These are phyloP conservation scores for Castanea sativa DNA, from an alignment of 306 rosid species.

Conservation along the genomic window DNA sequence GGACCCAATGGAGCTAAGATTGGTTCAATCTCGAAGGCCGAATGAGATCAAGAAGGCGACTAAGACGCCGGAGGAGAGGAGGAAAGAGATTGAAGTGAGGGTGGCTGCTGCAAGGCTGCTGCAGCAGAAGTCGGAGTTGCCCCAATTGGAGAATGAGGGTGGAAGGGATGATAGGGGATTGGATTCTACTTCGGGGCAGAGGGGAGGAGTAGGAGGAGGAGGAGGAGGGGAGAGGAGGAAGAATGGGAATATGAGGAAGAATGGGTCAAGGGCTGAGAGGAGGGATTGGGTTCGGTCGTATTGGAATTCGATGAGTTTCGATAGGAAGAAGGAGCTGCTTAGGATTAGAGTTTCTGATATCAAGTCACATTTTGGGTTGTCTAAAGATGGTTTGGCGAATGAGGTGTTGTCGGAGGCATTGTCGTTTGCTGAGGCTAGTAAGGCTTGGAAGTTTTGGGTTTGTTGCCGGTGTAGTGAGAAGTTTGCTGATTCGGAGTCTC, in stretches of 20 bases:
- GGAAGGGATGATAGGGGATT: conserved; percentile 51
- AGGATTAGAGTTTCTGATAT: conserved; percentile 64
- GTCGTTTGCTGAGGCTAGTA: conserved; percentile 56
- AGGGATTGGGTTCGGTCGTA: conserved; percentile 65
- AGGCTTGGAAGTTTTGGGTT: conserved; percentile 82
- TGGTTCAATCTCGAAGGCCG: conserved; percentile 81
- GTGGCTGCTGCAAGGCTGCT: conserved; percentile 95
- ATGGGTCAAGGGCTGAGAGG: conserved; percentile 66
- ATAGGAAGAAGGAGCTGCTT: conserved; percentile 69
- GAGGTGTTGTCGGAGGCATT: conserved; percentile 72
- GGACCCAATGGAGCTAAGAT: conserved; percentile 90
- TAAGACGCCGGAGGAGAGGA: conserved; percentile 82
- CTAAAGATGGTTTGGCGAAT: conserved; percentile 57
- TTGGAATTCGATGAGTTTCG: conserved; percentile 69
- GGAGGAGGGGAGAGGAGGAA: conserved; percentile 64
- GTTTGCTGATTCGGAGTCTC: conserved; percentile 56
- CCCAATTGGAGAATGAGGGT: conserved; percentile 52
- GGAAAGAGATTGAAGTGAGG: conserved; percentile 93
- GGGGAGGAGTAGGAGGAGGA: conserved; percentile 64
- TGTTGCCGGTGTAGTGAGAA: conserved; percentile 73
- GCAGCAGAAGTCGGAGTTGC: conserved; percentile 72
- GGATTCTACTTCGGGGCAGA: conserved; percentile 55
- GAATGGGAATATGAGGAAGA: conserved; percentile 49
- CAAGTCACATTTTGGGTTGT: conserved; percentile 58
- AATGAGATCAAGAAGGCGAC: conserved; percentile 95